phyloP scores from a whole-genome alignment of 2,329 filamentous ascomycete species.

The Fusarium sp. region DNA sequence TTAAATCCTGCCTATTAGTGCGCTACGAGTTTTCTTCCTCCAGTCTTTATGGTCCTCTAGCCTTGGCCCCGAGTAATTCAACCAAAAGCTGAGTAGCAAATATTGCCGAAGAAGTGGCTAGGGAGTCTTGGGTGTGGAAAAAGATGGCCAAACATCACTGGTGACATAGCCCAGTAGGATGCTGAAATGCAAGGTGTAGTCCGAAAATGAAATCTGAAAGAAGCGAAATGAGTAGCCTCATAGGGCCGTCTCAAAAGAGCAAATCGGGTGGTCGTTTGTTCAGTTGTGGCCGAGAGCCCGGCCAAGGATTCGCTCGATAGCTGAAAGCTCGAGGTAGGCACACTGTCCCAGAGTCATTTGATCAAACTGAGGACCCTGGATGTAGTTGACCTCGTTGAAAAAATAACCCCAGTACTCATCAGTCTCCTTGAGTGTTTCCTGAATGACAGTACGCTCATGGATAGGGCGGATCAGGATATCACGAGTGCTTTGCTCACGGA shows the following conservation, averaged over 20 bases:
- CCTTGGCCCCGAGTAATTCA: slow-evolving; percentile 25
- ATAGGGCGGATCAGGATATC: slow-evolving; percentile 53
- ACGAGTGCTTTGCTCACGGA: slow-evolving; percentile 62
- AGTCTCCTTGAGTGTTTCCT: slow-evolving; percentile 46
- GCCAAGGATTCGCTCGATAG: slow-evolving; percentile 60
- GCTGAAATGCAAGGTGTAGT: neutral
- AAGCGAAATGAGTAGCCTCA: neutral
- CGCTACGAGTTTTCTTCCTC: slow-evolving; percentile 25
- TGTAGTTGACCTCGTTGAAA: slow-evolving; percentile 58
- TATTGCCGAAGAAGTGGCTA: slow-evolving; percentile 5
- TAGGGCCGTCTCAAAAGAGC: neutral
- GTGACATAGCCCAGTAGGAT: neutral
- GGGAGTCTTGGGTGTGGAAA: slow-evolving; percentile 7
- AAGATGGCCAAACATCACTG: slow-evolving; percentile 1
- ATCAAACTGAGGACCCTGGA: slow-evolving; percentile 55
- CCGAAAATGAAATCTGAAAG: slow-evolving; percentile 9
- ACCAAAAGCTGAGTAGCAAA: slow-evolving; percentile 25
- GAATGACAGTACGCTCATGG: slow-evolving; percentile 52
- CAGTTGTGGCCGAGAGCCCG: slow-evolving; percentile 48
- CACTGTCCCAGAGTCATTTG: slow-evolving; percentile 58
- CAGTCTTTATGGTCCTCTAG: slow-evolving; percentile 14
- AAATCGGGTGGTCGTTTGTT: neutral
- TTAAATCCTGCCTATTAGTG: slow-evolving; percentile 20
- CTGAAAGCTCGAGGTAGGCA: slow-evolving; percentile 57
- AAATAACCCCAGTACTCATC: slow-evolving; percentile 63